phyloP scores from a whole-genome alignment of 2,329 filamentous ascomycete species.

The Fusarium dimerum region DNA sequence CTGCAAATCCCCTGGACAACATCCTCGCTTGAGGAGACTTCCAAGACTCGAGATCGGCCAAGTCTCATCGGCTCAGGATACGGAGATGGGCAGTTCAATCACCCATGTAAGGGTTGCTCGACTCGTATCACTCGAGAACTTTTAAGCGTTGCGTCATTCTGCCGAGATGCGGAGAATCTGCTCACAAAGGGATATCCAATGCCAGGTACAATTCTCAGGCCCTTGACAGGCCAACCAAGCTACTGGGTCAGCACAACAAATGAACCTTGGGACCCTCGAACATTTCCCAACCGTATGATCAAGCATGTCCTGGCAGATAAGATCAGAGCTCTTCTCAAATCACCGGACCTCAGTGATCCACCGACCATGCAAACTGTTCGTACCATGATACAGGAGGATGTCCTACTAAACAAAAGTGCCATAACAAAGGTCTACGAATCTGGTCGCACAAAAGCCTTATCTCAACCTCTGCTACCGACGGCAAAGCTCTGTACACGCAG shows the following conservation, averaged over 20 bases:
- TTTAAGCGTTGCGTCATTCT: constrained; percentile 60
- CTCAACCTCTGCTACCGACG: neutral
- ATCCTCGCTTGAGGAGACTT: constrained; percentile 23
- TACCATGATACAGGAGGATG: constrained; percentile 45
- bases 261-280: constrained; percentile 30
- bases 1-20: constrained; percentile 57
- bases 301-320: constrained; percentile 43
- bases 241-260: neutral
- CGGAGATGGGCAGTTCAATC: constrained; percentile 57
- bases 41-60: constrained; percentile 15
- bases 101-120: constrained; percentile 53
- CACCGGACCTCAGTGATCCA: constrained; percentile 19
- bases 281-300: constrained; percentile 63
- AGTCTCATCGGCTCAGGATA: constrained; percentile 56
- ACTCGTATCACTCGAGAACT: constrained; percentile 54
- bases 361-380: constrained; percentile 54
- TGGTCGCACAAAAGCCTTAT: neutral
- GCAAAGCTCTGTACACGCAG: constrained; percentile 51
- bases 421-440: constrained; percentile 16
- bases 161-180: constrained; percentile 51
- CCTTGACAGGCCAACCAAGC: constrained; percentile 51
- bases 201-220: constrained; percentile 66
- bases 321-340: constrained; percentile 42
- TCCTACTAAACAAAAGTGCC: constrained; percentile 37
- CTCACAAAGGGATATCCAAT: constrained; percentile 53